Evolutionary conservation across 75 land plant genomes (phyloP).

Genomic region (Pinus albicaulis): DNA sequence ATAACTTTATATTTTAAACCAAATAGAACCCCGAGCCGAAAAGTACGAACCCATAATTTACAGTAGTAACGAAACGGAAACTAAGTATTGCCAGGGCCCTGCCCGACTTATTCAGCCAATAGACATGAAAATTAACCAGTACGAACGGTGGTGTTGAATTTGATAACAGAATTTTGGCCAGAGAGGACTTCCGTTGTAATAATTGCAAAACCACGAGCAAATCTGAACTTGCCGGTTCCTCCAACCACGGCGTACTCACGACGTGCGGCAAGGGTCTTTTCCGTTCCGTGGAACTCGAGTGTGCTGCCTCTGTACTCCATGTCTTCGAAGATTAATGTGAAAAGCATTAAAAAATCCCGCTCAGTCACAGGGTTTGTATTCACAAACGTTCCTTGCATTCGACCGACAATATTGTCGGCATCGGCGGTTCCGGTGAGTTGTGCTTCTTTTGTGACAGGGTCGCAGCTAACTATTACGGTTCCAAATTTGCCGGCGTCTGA

Average conservation of each 20-base stretch:
- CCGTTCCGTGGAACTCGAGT: conserved; percentile 23
- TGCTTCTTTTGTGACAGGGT: not conserved
- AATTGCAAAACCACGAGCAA: conserved; percentile 15
- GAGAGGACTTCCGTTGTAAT: too few species aligned
- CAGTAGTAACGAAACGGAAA: too few species aligned
- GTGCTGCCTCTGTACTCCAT: conserved; percentile 11
- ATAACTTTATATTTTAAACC: too few species aligned
- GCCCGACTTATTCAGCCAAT: too few species aligned
- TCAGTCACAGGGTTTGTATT: not conserved
- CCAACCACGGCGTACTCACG: conserved; percentile 23
- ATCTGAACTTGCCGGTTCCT: conserved; percentile 23
- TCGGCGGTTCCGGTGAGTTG: too few species aligned
- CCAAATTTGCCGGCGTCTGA: not conserved
- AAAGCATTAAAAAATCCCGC: too few species aligned
- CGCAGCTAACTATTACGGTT: not conserved
- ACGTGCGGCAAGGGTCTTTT: not conserved
- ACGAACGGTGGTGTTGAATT: too few species aligned
- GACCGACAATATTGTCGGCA: not conserved
- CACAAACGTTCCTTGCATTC: not conserved
- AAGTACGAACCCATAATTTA: too few species aligned
- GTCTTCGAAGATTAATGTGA: not conserved
- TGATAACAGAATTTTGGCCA: too few species aligned
- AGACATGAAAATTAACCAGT: too few species aligned
- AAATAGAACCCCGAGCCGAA: too few species aligned
- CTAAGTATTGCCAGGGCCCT: too few species aligned